Evolutionary conservation across 257 asterid genomes (phyloP), one percentile per base, ranked within the genome.

Genomic region (Solanum rostratum): DNA sequence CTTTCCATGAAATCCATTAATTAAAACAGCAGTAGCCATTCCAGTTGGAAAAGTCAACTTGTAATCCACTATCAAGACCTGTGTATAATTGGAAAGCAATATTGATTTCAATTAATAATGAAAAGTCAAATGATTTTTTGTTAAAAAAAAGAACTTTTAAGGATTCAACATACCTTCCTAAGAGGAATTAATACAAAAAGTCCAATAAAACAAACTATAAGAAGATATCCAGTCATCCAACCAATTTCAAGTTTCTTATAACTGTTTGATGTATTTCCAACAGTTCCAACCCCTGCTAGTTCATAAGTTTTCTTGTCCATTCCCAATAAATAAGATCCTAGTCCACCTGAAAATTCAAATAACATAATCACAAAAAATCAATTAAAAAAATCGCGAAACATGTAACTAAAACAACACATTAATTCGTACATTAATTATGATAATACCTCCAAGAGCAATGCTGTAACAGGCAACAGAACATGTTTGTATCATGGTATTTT

Each of bases 401-500:
- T 19, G n/a, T n/a, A 71, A 43, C 18, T 19, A 24, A 37, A 82
- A 81, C 57, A 59, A 62, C 18, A 82, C 43, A 41, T 16, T 14
- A 37, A 27, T 79, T 29, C 22, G 6, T 33, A 33, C 6, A 33
- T 33, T 33, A 33, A 57, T n/a, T 57, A 57, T 57, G 65, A 2
- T 41, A 63, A 11, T 55, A 92, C 99, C 99, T 92, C 97, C 95
- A 83, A 91, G 84, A 1, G 98, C 92, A 84, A 96, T 93, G 78
- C 93, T 91, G 50, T 96, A 96, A 81, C 99, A 96, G 9, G 99
- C 99, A 74, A 96, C 99, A 33, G 92, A 88, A 87, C 95, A 93
- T 27, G 99, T 96, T 66, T 93, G 98, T 22, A 96, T 94, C 96
- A 96, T 93, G n/a, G 98, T 93, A 37, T 96, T 96, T 90, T 96